phyloP scores from a whole-genome alignment of 305 asterid species.

The Fraxinus sp. region DNA sequence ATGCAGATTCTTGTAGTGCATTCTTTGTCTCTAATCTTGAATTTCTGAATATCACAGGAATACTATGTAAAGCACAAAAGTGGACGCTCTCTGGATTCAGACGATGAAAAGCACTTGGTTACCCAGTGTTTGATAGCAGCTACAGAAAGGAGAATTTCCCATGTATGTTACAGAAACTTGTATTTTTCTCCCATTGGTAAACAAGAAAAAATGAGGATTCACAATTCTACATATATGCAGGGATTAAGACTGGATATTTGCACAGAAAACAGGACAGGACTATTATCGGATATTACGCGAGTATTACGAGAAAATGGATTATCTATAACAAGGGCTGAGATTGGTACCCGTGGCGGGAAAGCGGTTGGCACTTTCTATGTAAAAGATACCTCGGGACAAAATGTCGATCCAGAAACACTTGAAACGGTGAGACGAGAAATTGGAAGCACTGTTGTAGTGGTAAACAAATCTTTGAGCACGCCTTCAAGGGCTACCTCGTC shows the following conservation, averaged over 20 bases:
- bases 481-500: constrained; percentile 27
- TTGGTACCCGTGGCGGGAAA: constrained; percentile 53
- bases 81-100: constrained; percentile 49
- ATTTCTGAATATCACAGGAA: constrained; percentile 45
- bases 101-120: constrained; percentile 49
- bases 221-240: constrained; percentile 28
- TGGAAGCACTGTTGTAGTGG: constrained; percentile 46
- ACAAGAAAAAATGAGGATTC: not conserved
- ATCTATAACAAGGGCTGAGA: constrained; percentile 67
- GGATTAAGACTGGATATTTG: constrained; percentile 63
- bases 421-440: constrained; percentile 59
- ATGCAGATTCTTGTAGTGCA: not conserved
- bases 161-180: constrained; percentile 39
- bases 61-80: constrained; percentile 61
- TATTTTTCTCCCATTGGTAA: not conserved
- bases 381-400: constrained; percentile 60
- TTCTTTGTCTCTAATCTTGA: constrained; percentile 6
- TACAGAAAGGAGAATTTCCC: constrained; percentile 74
- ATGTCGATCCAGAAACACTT: constrained; percentile 43
- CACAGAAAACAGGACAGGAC: constrained; percentile 57
- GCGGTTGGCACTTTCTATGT: constrained; percentile 82
- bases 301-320: constrained; percentile 77
- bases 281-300: constrained; percentile 72
- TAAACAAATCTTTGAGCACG: constrained; percentile 24
- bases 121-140: constrained; percentile 75